These are phyloP conservation scores for Pseudotulostoma volvatum DNA, from an alignment of 495 filamentous ascomycete genomes.

Conservation along the genomic window DNA sequence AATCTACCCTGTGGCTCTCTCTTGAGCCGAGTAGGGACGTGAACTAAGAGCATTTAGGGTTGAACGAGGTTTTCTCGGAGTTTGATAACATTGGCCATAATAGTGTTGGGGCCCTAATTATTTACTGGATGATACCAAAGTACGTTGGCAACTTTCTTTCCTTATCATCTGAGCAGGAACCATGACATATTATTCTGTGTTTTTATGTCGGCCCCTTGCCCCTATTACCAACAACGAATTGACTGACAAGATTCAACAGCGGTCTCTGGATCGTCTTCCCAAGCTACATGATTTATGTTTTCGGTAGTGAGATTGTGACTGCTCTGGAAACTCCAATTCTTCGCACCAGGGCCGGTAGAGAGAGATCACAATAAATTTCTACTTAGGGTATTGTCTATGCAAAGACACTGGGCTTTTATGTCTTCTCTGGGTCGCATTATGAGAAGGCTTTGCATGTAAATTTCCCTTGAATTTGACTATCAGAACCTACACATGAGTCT, in stretches of 20 bases:
- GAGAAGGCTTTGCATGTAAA: no score
- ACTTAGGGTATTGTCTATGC: background rate
- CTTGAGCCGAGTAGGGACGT: no score
- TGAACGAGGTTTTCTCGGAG: slow-evolving; percentile 62
- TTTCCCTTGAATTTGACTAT: no score
- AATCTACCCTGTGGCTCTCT: no score
- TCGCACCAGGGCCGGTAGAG: slow-evolving; percentile 15
- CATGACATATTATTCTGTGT: background rate
- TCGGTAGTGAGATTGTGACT: slow-evolving; percentile 53
- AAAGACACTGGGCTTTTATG: background rate
- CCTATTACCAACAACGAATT: background rate
- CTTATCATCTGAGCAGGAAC: no score
- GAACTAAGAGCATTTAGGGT: slow-evolving; percentile 31
- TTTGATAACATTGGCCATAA: slow-evolving; percentile 76
- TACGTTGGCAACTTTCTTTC: no score
- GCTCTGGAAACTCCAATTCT: slow-evolving; percentile 39
- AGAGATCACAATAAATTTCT: background rate
- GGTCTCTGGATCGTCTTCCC: slow-evolving; percentile 67
- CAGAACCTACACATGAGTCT: no score
- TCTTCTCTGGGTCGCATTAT: no score
- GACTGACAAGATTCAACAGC: slow-evolving; percentile 29
- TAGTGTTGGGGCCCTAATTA: slow-evolving; percentile 33
- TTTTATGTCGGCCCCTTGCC: background rate
- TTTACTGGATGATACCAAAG: slow-evolving; percentile 71
- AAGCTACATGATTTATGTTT: slow-evolving; percentile 48